Percentiles rank a stretch among this genome's conserved stretches.
Conservation (phyloP, 2,329 filamentous ascomycete genomes). For the Colletotrichum orchidophilum region DNA sequence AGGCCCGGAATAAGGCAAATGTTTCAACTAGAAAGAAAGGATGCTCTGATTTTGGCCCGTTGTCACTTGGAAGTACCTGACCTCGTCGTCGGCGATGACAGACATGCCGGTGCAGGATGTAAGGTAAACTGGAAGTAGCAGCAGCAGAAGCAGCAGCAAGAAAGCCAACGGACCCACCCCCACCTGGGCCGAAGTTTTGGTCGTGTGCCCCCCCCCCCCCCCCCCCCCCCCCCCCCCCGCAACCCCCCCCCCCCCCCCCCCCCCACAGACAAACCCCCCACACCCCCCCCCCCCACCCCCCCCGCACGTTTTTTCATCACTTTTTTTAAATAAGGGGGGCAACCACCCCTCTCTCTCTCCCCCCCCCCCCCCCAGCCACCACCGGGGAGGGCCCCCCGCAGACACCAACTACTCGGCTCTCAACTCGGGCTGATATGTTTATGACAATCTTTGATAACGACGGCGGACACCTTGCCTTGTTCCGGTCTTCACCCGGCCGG, state of each 20-base stretch:
- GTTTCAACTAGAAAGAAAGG: neutral
- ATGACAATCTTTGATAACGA: neutral
- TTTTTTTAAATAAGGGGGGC: no score
- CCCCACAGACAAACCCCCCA: no score
- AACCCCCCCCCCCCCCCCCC: no score
- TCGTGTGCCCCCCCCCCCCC: neutral
- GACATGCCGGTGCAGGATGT: neutral
- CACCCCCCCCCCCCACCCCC: no score
- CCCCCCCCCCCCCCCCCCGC: no score
- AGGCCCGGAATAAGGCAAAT: neutral
- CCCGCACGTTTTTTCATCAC: no score
- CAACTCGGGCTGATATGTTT: neutral
- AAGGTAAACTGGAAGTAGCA: neutral
- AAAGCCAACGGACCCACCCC: constrained; percentile 7
- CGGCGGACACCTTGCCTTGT: constrained; percentile 7
- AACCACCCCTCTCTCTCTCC: no score
- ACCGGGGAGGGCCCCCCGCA: no score
- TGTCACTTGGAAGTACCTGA: neutral
- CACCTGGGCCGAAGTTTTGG: constrained; percentile 19
- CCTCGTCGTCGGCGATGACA: neutral
- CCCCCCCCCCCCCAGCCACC: no score
- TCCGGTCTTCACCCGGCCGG: constrained; percentile 14
- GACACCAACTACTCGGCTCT: neutral
- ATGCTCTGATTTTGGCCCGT: neutral
- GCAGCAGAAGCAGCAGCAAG: neutral